Evolutionary conservation across 2,329 filamentous ascomycete genomes (phyloP).

Genomic region (Stylonectria norvegica): DNA sequence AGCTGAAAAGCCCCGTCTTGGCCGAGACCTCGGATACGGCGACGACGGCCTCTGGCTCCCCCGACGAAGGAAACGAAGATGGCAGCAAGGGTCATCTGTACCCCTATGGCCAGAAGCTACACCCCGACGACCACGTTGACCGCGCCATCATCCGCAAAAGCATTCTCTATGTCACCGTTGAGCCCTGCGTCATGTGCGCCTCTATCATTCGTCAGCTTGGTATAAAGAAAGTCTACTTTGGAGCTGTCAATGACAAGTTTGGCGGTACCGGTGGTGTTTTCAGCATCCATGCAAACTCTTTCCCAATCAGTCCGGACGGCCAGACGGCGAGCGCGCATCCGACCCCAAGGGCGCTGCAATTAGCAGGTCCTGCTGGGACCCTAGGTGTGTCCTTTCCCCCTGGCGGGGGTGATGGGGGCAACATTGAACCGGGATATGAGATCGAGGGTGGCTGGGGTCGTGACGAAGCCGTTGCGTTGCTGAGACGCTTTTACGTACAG

Average conservation of each 20-base stretch:
- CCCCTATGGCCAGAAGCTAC: conserved; percentile 59
- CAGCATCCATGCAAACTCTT: conserved; percentile 68
- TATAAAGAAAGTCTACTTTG: conserved; percentile 89
- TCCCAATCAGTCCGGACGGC: conserved; percentile 36
- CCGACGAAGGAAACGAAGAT: conserved; percentile 50
- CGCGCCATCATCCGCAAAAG: conserved; percentile 65
- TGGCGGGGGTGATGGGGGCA: conserved; percentile 55
- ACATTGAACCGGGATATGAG: conserved; percentile 74
- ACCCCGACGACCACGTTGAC: conserved; percentile 56
- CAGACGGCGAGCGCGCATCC: conserved; percentile 41
- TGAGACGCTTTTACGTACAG: conserved; percentile 94
- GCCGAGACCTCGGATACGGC: conserved; percentile 24
- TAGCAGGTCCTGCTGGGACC: conserved; percentile 35
- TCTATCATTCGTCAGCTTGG: conserved; percentile 84
- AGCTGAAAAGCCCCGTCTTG: conserved; percentile 23
- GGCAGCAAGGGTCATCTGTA: conserved; percentile 55
- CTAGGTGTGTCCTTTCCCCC: conserved; percentile 36
- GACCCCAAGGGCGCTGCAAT: conserved; percentile 34
- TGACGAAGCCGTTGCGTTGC: conserved; percentile 87
- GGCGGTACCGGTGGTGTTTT: conserved; percentile 94
- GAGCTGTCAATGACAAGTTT: conserved; percentile 94
- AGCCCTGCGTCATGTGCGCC: conserved; percentile 98
- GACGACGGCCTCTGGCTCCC: conserved; percentile 18
- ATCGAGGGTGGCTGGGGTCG: conserved; percentile 84
- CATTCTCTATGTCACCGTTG: conserved; percentile 92